These are phyloP conservation scores for Kuraishia ogatae DNA, from an alignment of 805 yeast species.

Conservation along the genomic window DNA sequence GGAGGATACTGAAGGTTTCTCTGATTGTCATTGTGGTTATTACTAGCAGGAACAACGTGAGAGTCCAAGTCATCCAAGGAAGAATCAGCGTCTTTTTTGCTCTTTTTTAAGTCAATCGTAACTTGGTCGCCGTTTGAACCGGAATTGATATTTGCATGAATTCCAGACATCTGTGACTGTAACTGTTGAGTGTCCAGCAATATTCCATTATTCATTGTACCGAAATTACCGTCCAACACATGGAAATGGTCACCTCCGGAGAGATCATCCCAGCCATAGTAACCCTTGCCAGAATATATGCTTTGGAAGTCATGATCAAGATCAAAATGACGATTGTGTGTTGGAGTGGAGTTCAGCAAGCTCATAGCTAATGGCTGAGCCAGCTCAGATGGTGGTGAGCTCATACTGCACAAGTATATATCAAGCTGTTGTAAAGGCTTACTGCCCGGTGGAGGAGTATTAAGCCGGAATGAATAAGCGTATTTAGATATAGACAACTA, in stretches of 20 bases:
- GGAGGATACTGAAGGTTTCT: conserved; percentile 2
- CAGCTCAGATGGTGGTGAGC: not conserved
- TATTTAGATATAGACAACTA: too few species aligned
- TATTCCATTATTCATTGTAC: not conserved
- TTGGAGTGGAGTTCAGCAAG: not conserved
- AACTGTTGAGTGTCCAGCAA: not conserved
- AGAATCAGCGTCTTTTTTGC: not conserved
- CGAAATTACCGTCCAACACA: not conserved
- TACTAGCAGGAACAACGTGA: conserved; percentile 2
- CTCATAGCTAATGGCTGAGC: not conserved
- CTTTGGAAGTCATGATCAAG: not conserved
- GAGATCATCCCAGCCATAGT: not conserved
- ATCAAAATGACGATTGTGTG: not conserved
- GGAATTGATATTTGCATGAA: not conserved
- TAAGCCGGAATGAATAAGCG: not conserved
- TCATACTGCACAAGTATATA: not conserved
- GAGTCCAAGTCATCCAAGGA: not conserved
- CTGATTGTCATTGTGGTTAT: not conserved
- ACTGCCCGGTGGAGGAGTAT: not conserved
- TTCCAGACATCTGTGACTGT: not conserved
- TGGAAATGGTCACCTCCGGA: not conserved
- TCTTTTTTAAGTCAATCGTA: not conserved
- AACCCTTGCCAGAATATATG: not conserved
- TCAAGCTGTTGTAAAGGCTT: not conserved
- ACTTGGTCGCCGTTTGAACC: not conserved